A percentile compares a stretch with the other conserved stretches of the same genome.
phyloP scores from a whole-genome alignment of 345 rosid genomes.

The Laguncularia racemosa region DNA sequence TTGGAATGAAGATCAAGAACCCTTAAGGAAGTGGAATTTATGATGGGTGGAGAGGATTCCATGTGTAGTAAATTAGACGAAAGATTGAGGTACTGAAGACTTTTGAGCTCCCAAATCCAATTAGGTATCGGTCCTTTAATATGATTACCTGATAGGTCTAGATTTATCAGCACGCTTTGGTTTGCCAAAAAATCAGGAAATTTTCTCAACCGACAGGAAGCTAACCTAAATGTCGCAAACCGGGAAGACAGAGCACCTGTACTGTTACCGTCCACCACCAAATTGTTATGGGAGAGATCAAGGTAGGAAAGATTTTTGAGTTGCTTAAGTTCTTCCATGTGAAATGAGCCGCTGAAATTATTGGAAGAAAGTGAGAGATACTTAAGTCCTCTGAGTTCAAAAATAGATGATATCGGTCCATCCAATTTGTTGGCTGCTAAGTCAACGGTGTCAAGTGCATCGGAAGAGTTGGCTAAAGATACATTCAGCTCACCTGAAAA shows the following conservation, averaged over 20 bases:
- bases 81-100: constrained; percentile 20
- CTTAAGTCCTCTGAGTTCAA: constrained; percentile 14
- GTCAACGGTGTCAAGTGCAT: constrained; percentile 21
- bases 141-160: constrained; percentile 43
- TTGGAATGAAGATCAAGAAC: constrained; percentile 7
- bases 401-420: constrained; percentile 24
- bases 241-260: background rate
- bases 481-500: constrained; percentile 11
- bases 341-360: constrained; percentile 30
- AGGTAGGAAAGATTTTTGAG: constrained; percentile 25
- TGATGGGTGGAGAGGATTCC: constrained; percentile 1
- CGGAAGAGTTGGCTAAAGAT: background rate
- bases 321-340: constrained; percentile 10
- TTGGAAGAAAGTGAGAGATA: constrained; percentile 33
- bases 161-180: background rate
- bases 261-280: constrained; percentile 11
- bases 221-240: constrained; percentile 24
- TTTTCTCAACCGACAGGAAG: constrained; percentile 28
- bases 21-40: rapidly evolving
- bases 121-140: constrained; percentile 31
- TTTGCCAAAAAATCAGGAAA: constrained; percentile 25
- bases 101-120: constrained; percentile 30
- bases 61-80: background rate
- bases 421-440: constrained; percentile 30
- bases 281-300: constrained; percentile 37